Evolutionary conservation across 225 moss, liverwort and hornwort genomes (phyloP).

Genomic region (Marchantia polymorpha): DNA sequence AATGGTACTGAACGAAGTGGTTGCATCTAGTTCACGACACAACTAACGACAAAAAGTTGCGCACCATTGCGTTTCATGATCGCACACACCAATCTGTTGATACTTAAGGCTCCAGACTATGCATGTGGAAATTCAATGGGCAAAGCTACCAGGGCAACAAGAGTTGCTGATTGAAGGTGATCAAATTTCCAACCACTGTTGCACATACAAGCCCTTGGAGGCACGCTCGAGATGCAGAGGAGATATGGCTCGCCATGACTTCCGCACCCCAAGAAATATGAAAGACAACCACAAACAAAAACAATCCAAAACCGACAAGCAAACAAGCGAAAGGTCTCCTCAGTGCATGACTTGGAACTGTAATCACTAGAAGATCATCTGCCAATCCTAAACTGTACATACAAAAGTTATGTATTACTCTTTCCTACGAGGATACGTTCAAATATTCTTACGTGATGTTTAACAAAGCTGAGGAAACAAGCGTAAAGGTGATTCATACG

Average conservation of each 20-base stretch:
- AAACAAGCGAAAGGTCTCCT: constrained; percentile 58
- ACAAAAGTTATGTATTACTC: constrained; percentile 1
- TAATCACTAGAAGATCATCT: constrained; percentile 34
- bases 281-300: constrained; percentile 63
- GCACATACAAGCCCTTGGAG: constrained; percentile 85
- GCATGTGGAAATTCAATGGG: constrained; percentile 44
- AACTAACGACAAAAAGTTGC: constrained; percentile 27
- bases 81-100: constrained; percentile 40
- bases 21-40: constrained; percentile 19
- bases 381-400: constrained; percentile 10
- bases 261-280: constrained; percentile 62
- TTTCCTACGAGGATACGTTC: neutral
- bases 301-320: constrained; percentile 64
- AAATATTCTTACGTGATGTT: neutral
- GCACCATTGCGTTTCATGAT: constrained; percentile 32
- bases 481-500: neutral
- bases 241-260: constrained; percentile 60
- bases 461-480: neutral
- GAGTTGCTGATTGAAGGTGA: constrained; percentile 68
- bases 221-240: constrained; percentile 64
- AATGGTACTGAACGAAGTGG: neutral
- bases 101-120: constrained; percentile 43
- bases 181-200: constrained; percentile 83
- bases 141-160: constrained; percentile 66
- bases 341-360: constrained; percentile 47